These are phyloP conservation scores for Ceratocystis eucalypticola DNA, from an alignment of 2,329 filamentous ascomycete genomes.

Conservation along the genomic window DNA sequence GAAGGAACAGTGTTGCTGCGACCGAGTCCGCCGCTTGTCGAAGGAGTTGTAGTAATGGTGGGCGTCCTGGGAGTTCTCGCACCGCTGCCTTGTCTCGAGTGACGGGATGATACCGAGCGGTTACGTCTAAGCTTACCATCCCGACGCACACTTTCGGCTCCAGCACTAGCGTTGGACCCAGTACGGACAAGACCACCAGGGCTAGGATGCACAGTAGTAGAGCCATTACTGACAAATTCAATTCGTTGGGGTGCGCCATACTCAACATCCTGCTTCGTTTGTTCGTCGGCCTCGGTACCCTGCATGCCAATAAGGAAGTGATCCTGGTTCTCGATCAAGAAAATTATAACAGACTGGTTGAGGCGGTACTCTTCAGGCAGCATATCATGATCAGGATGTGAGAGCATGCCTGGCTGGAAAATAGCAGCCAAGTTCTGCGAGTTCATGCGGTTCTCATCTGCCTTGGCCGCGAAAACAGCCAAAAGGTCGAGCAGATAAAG, in stretches of 20 bases:
- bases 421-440: conserved; percentile 90
- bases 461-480: conserved; percentile 92
- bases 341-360: conserved; percentile 94
- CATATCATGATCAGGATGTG: conserved; percentile 91
- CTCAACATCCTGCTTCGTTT: conserved; percentile 48
- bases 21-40: conserved; percentile 35
- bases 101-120: conserved; percentile 77
- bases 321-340: conserved; percentile 96
- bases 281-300: conserved; percentile 91
- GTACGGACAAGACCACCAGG: conserved; percentile 51
- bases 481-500: conserved; percentile 92
- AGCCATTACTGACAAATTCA: conserved; percentile 11
- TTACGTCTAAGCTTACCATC: conserved; percentile 72
- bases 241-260: conserved; percentile 47
- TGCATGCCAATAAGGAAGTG: conserved; percentile 98
- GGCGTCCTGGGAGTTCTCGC: conserved; percentile 15
- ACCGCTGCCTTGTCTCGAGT: conserved; percentile 16
- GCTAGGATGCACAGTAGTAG: conserved; percentile 21
- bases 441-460: conserved; percentile 93
- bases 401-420: conserved; percentile 92
- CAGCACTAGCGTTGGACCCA: conserved; percentile 75
- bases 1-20: conserved; percentile 88
- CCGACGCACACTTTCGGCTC: conserved; percentile 72
- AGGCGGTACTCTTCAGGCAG: conserved; percentile 83
- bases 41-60: conserved; percentile 37